A percentile compares a stretch with the other conserved stretches of the same genome.
These are phyloP conservation scores for Boletus sp. DNA, from an alignment of 768 basidiomycete genomes.

Conservation along the genomic window DNA sequence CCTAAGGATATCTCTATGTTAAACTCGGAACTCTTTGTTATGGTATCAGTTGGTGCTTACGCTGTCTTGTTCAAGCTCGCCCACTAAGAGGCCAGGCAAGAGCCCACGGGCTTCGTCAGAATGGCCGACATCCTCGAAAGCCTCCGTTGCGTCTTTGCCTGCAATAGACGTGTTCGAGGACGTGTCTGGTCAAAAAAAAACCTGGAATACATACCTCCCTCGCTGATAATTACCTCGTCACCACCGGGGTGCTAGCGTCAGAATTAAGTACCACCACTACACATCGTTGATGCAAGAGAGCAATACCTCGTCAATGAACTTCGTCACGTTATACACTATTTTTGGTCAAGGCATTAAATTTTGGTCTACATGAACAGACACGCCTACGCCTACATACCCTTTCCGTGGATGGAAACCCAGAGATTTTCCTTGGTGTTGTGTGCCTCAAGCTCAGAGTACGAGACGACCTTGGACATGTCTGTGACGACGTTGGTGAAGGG, in stretches of 20 bases:
- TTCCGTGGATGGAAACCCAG: constrained; percentile 81
- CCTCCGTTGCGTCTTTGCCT: constrained; percentile 96
- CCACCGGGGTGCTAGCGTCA: constrained; percentile 85
- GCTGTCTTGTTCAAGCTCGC: constrained; percentile 72
- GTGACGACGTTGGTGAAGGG: constrained; percentile 13
- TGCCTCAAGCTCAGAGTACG: constrained; percentile 73
- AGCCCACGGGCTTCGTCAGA: constrained; percentile 94
- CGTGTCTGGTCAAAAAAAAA: not conserved
- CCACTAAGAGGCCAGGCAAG: constrained; percentile 75
- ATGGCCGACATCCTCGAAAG: constrained; percentile 99
- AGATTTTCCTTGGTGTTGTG: constrained; percentile 74
- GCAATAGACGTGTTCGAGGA: constrained; percentile 12
- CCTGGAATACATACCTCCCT: constrained; percentile 66
- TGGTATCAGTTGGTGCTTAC: constrained; percentile 39
- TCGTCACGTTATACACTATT: constrained; percentile 88
- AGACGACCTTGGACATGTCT: constrained; percentile 53
- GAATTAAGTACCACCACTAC: not conserved
- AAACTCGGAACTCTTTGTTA: not conserved
- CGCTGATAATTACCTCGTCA: constrained; percentile 94
- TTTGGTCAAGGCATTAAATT: constrained; percentile 4
- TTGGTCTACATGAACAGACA: not conserved
- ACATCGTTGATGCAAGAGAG: not conserved
- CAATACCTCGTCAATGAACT: constrained; percentile 91
- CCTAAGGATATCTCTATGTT: constrained; percentile 33
- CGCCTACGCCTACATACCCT: constrained; percentile 49